These are phyloP conservation scores for Hortaea werneckii DNA, from an alignment of 2,329 filamentous ascomycete species.

Conservation along the genomic window DNA sequence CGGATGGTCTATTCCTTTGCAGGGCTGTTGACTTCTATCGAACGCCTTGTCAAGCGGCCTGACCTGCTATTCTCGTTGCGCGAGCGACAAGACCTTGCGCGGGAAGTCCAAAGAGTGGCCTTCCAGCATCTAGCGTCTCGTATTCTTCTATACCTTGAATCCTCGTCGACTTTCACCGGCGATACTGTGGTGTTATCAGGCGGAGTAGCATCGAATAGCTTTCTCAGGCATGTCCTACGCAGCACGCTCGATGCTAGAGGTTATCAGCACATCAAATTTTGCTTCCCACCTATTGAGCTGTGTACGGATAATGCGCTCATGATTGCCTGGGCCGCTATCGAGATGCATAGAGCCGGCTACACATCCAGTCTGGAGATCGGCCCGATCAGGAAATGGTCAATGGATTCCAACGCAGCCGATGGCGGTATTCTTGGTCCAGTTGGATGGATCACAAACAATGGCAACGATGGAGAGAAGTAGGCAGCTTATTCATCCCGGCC, in stretches of 20 bases:
- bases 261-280: slow-evolving; percentile 49
- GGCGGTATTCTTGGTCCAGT: slow-evolving; percentile 57
- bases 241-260: slow-evolving; percentile 57
- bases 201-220: slow-evolving; percentile 79
- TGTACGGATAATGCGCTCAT: slow-evolving; percentile 97
- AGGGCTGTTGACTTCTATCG: slow-evolving; percentile 56
- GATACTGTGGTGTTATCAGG: slow-evolving; percentile 71
- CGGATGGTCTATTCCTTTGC: slow-evolving; percentile 64
- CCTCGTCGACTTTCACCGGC: slow-evolving; percentile 21
- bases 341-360: slow-evolving; percentile 81
- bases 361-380: slow-evolving; percentile 50
- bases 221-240: slow-evolving; percentile 54
- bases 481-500: not conserved
- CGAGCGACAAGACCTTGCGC: slow-evolving; percentile 60
- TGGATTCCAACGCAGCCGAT: slow-evolving; percentile 52
- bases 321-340: slow-evolving; percentile 87
- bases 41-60: slow-evolving; percentile 31
- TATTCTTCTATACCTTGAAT: slow-evolving; percentile 45
- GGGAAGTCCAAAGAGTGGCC: slow-evolving; percentile 63
- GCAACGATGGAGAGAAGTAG: not conserved
- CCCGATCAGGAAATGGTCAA: slow-evolving; percentile 60
- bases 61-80: slow-evolving; percentile 34
- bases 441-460: slow-evolving; percentile 35
- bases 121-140: slow-evolving; percentile 82
- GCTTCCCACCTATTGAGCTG: slow-evolving; percentile 64